A percentile compares a stretch with the other conserved stretches of the same genome.
phyloP scores from a whole-genome alignment of 129 eudicot genomes.

The Lactuca sativa region DNA sequence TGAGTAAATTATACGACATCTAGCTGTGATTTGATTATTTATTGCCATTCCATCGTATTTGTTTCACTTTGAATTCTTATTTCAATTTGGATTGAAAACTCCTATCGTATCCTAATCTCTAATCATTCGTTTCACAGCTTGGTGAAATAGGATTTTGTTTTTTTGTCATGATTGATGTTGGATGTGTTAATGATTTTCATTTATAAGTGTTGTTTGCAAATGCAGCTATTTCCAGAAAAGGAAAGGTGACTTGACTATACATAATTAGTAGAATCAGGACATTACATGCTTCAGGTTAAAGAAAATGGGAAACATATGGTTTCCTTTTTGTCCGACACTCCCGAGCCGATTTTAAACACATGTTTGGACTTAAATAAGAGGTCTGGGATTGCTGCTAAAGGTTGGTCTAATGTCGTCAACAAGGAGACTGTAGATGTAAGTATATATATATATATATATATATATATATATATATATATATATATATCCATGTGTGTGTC shows the following conservation, averaged over 20 bases:
- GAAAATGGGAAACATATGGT: slow-evolving; percentile 77
- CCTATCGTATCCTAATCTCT: neutral
- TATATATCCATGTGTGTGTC: too few species aligned
- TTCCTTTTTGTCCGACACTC: slow-evolving; percentile 59
- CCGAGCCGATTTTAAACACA: slow-evolving; percentile 47
- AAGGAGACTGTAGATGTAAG: slow-evolving; percentile 78
- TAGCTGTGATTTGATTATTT: neutral
- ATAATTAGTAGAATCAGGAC: slow-evolving; percentile 64
- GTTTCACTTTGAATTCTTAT: too few species aligned
- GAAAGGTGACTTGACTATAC: slow-evolving; percentile 54
- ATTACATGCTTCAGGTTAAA: slow-evolving; percentile 52
- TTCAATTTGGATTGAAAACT: too few species aligned
- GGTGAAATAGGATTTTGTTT: neutral
- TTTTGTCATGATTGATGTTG: neutral
- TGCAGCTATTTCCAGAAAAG: slow-evolving; percentile 57
- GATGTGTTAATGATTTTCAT: neutral
- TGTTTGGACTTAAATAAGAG: slow-evolving; percentile 83
- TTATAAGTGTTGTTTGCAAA: slow-evolving; percentile 1
- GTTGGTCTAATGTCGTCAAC: slow-evolving; percentile 71
- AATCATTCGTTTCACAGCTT: too few species aligned
- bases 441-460: neutral
- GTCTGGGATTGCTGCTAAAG: slow-evolving; percentile 75
- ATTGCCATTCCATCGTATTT: neutral
- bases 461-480: neutral
- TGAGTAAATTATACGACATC: too few species aligned